Base-by-base conservation (phyloP, 257 asterid genomes). In the Solanum infundibuliforme region DNA sequence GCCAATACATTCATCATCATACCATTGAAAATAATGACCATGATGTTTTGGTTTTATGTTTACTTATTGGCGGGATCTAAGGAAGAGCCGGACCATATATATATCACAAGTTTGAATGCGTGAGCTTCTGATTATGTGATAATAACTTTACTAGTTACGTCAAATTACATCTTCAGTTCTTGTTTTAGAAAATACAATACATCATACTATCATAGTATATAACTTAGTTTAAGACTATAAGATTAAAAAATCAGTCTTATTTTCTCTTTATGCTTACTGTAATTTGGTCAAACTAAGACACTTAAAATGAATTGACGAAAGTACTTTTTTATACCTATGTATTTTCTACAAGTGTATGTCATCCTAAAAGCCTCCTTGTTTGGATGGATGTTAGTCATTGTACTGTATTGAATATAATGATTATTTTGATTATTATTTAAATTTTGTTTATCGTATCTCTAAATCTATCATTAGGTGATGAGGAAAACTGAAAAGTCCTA, bases 111-210 rank as follows among this genome's bases (percentile, higher is more conserved):
- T 0, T 55, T 6, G 0, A 55, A 55, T 18, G 0, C 0, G 1
- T 18, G 10, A 55, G 3, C 0, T 52, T 0, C 0, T 0, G 1
- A 55, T 55, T 55, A 4, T 2, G 4, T 58, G 10, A 58, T 3
- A 8, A 58, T 3, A 55, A 20, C 1, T 55, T 18, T 55, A 55
- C 0, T 20, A 21, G 4, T 20, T 55, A 3, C 12, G 2, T 20
- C 1, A 58, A 58, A 18, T 6, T 55, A 18, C 0, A 58, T 0
- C 25, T 58, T 20, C 5, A 58, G 12, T 58, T 58, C 5, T 58
- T 58, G 1, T 69, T 12, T 13, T 27, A 68, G 10, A 27, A 66
- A 27, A 65, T 2, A 68, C 36, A 27, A 2, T n/a, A 11, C 31
- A 65, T 0, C 13, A n/a, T 65, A 62, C 39, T 36, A 36, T 36